Percentiles rank a stretch among this genome's conserved stretches.
phyloP scores from a whole-genome alignment of 306 rosid genomes.

The Lathyrus aphaca region DNA sequence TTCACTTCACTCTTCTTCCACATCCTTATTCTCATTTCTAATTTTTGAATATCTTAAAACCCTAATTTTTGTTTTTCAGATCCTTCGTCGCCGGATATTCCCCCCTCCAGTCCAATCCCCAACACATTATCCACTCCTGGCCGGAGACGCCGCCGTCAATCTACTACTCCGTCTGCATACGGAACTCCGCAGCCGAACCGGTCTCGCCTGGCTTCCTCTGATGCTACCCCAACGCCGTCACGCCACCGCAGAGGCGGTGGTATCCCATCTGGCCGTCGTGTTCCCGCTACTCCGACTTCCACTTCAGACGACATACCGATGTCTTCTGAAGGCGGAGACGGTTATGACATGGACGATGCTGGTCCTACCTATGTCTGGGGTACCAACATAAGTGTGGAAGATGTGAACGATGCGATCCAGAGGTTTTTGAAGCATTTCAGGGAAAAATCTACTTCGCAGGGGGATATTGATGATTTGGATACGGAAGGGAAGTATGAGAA shows the following conservation, averaged over 20 bases:
- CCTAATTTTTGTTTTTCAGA: constrained; percentile 45
- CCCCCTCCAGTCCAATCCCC: constrained; percentile 82
- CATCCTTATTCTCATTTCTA: background rate
- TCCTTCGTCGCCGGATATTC: constrained; percentile 84
- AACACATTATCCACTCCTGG: constrained; percentile 77
- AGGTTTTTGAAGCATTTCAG: constrained; percentile 82
- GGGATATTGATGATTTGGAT: constrained; percentile 47
- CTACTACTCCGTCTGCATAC: constrained; percentile 62
- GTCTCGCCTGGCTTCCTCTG: constrained; percentile 69
- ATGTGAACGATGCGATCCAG: constrained; percentile 77
- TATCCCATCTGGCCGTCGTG: constrained; percentile 14
- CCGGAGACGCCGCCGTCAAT: constrained; percentile 54
- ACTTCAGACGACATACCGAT: constrained; percentile 70
- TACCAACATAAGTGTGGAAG: constrained; percentile 91
- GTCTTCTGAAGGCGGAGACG: constrained; percentile 86
- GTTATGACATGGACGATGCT: constrained; percentile 70
- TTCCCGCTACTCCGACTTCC: constrained; percentile 69
- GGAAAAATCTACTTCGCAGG: constrained; percentile 54
- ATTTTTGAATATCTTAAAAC: constrained; percentile 8
- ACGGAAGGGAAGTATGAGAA: constrained; percentile 80
- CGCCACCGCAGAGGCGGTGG: constrained; percentile 42
- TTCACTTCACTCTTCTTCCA: constrained; percentile 14
- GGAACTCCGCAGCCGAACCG: constrained; percentile 64
- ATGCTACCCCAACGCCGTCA: constrained; percentile 64
- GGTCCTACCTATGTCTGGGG: constrained; percentile 95